A percentile compares a stretch with the other conserved stretches of the same genome.
These are phyloP conservation scores for Kurtzmaniella quercitrusa DNA, from an alignment of 1,139 yeast species.

Conservation along the genomic window DNA sequence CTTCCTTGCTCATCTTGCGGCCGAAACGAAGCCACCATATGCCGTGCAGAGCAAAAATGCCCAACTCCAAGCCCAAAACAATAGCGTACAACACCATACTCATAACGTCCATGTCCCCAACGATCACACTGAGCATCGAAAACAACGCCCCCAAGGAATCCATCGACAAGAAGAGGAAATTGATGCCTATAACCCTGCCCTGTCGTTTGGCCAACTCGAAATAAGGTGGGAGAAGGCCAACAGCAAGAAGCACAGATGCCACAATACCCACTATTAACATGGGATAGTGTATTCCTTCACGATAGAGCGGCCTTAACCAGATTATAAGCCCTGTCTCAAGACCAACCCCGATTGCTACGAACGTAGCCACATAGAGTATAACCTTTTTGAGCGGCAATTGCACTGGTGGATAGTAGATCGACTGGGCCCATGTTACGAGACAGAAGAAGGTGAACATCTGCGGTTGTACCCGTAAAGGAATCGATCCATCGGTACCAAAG, in stretches of 20 bases:
- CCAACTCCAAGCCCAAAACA: slow-evolving; percentile 70
- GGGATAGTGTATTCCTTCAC: slow-evolving; percentile 71
- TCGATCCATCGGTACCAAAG: slow-evolving; percentile 62
- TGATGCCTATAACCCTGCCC: slow-evolving; percentile 86
- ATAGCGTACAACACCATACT: slow-evolving; percentile 72
- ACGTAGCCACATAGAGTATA: slow-evolving; percentile 25
- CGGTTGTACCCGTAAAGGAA: slow-evolving; percentile 83
- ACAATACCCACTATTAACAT: slow-evolving; percentile 70
- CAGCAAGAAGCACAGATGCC: slow-evolving; percentile 71
- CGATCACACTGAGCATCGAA: slow-evolving; percentile 62
- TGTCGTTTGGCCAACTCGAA: slow-evolving; percentile 73
- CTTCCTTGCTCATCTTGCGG: slow-evolving; percentile 12
- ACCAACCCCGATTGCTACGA: slow-evolving; percentile 49
- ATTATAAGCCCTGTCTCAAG: slow-evolving; percentile 67
- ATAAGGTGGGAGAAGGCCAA: slow-evolving; percentile 86
- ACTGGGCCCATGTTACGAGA: slow-evolving; percentile 63
- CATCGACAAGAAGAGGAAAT: slow-evolving; percentile 71
- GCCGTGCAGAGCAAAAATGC: slow-evolving; percentile 66
- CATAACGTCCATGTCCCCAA: slow-evolving; percentile 63
- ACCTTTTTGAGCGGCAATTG: slow-evolving; percentile 35
- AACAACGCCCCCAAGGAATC: slow-evolving; percentile 82
- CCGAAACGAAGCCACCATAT: slow-evolving; percentile 65
- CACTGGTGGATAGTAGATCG: slow-evolving; percentile 77
- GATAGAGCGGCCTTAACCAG: slow-evolving; percentile 63
- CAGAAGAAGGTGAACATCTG: slow-evolving; percentile 76